phyloP scores from a whole-genome alignment of 805 yeast genomes.

The Sugiyamaella floridensis region DNA sequence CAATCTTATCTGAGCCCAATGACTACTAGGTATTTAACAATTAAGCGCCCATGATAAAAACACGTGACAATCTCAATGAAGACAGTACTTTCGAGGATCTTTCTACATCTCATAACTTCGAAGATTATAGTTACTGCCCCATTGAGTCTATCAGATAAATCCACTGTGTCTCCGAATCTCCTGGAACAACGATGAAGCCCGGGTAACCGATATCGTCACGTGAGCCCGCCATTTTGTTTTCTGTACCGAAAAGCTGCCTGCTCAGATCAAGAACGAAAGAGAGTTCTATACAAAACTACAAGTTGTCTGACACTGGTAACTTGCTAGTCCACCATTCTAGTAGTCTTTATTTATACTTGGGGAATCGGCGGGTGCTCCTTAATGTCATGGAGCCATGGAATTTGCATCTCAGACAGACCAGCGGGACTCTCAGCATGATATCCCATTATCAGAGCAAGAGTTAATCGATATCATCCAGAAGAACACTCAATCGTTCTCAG shows the following conservation, averaged over 20 bases:
- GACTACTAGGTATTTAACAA: too few relatives aligned
- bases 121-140: too few relatives aligned
- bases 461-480: conserved; percentile 11
- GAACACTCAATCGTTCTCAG: conserved; percentile 2
- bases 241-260: not conserved
- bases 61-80: too few relatives aligned
- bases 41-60: too few relatives aligned
- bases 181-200: not conserved
- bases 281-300: too few relatives aligned
- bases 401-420: not conserved
- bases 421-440: not conserved
- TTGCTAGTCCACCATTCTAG: not conserved
- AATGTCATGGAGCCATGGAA: conserved; percentile 1
- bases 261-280: not conserved
- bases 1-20: too few relatives aligned
- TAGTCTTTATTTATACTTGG: not conserved
- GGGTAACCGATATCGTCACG: not conserved
- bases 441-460: conserved; percentile 10
- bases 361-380: not conserved
- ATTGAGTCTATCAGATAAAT: too few relatives aligned
- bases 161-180: too few relatives aligned
- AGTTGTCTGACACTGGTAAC: too few relatives aligned
- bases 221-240: not conserved
- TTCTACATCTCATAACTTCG: too few relatives aligned
- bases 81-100: too few relatives aligned